Evolutionary conservation across 2,329 filamentous ascomycete species (phyloP).

Genomic region (Claviceps purpurea): DNA sequence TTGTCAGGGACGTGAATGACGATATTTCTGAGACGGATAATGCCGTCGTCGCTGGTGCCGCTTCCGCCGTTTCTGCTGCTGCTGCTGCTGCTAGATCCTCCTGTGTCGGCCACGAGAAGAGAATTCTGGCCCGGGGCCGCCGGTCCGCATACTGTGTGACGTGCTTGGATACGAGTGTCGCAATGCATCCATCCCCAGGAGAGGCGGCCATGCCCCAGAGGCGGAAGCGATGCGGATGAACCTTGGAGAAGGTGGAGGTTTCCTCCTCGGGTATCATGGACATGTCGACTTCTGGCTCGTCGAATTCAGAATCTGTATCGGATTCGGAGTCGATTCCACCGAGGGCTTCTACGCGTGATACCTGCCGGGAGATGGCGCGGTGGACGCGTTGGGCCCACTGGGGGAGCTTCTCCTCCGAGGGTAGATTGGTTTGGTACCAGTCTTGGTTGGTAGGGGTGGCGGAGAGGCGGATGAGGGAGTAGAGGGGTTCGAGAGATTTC

Average conservation of each 20-base stretch:
- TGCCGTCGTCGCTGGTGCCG: not conserved
- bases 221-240: conserved; percentile 35
- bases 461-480: conserved; percentile 39
- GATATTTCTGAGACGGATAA: not conserved
- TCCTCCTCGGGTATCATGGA: conserved; percentile 14
- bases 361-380: conserved; percentile 27
- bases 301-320: conserved; percentile 8
- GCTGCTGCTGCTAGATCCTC: not conserved
- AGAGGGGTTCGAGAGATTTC: conserved; percentile 25
- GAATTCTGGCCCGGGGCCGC: conserved; percentile 20
- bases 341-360: conserved; percentile 33
- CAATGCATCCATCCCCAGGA: conserved; percentile 37
- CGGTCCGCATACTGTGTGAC: conserved; percentile 35
- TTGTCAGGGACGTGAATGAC: conserved; percentile 23
- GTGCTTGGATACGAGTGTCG: conserved; percentile 35
- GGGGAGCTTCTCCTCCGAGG: conserved; percentile 15
- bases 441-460: conserved; percentile 35
- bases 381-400: conserved; percentile 37
- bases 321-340: conserved; percentile 17
- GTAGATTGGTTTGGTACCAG: conserved; percentile 41
- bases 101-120: conserved; percentile 21
- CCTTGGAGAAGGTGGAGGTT: conserved; percentile 20
- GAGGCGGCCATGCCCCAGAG: conserved; percentile 40
- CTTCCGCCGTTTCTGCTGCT: no score
- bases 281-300: conserved; percentile 8